Evolutionary conservation across 805 yeast species (phyloP).

Genomic region (Zygoascus tannicola): DNA sequence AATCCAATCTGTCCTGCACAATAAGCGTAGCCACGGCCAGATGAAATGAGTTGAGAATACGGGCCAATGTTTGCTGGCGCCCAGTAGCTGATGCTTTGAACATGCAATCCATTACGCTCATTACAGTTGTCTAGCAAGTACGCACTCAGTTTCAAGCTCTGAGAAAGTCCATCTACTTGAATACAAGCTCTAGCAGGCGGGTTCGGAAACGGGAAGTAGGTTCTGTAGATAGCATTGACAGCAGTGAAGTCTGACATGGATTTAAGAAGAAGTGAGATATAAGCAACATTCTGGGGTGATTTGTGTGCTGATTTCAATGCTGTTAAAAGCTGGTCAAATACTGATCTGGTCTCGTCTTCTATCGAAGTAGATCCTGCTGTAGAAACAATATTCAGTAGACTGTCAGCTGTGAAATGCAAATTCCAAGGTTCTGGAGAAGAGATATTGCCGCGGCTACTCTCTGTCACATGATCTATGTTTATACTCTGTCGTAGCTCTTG

Average conservation of each 20-base stretch:
- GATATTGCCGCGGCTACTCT: background rate
- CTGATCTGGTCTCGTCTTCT: conserved; percentile 12
- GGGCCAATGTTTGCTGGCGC: conserved; percentile 99
- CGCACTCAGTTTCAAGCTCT: conserved; percentile 56
- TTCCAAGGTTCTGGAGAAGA: background rate
- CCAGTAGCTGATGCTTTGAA: conserved; percentile 93
- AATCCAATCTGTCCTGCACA: conserved; percentile 91
- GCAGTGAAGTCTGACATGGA: conserved; percentile 56
- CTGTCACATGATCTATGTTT: background rate
- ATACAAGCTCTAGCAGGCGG: conserved; percentile 79
- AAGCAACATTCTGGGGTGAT: conserved; percentile 38
- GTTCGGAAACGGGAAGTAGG: conserved; percentile 40
- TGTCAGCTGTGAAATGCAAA: background rate
- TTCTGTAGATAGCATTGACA: conserved; percentile 54
- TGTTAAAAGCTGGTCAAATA: conserved; percentile 10
- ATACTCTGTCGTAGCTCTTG: conserved; percentile 14
- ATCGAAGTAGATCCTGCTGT: background rate
- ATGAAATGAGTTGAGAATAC: conserved; percentile 75
- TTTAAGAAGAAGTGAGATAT: conserved; percentile 48
- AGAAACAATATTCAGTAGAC: background rate
- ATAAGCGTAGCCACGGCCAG: conserved; percentile 37
- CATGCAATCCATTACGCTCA: conserved; percentile 57
- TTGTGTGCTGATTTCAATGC: conserved; percentile 1
- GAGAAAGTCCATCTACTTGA: conserved; percentile 42
- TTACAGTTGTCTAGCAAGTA: conserved; percentile 6